Percentiles rank a stretch among this genome's conserved stretches.
Evolutionary conservation across 2,329 filamentous ascomycete genomes (phyloP).

Genomic region (Fusarium sp.): DNA sequence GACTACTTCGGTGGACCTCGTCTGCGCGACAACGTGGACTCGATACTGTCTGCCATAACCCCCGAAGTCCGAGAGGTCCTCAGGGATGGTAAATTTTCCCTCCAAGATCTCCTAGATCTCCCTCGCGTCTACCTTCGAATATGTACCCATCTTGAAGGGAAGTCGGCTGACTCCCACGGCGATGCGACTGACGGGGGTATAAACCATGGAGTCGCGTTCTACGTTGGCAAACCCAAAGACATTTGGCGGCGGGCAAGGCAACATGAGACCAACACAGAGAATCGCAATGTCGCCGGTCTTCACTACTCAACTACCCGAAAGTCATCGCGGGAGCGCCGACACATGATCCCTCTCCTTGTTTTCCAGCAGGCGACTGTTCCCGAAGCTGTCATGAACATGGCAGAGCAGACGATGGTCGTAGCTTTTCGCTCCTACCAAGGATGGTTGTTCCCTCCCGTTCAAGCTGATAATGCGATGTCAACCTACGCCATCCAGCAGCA

Average conservation of each 20-base stretch:
- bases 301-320: not conserved
- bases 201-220: not conserved
- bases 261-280: not conserved
- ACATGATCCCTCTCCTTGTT: not conserved
- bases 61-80: not conserved
- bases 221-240: not conserved
- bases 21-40: not conserved
- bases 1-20: not conserved
- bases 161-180: not conserved
- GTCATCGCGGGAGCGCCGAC: not conserved
- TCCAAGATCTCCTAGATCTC: not conserved
- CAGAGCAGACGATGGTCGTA: not conserved
- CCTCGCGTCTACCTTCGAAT: not conserved
- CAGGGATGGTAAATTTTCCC: not conserved
- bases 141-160: not conserved
- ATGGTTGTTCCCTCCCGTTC: not conserved
- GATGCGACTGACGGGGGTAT: not conserved
- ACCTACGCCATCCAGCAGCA: not conserved
- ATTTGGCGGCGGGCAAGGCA: not conserved
- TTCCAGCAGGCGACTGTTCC: not conserved
- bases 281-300: not conserved
- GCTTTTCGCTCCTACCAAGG: not conserved
- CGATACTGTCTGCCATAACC: not conserved
- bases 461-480: not conserved
- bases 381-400: not conserved